A percentile compares a stretch with the other conserved stretches of the same genome.
These are phyloP conservation scores for Colletotrichum noveboracense DNA, from an alignment of 2,329 filamentous ascomycete species.

Conservation along the genomic window DNA sequence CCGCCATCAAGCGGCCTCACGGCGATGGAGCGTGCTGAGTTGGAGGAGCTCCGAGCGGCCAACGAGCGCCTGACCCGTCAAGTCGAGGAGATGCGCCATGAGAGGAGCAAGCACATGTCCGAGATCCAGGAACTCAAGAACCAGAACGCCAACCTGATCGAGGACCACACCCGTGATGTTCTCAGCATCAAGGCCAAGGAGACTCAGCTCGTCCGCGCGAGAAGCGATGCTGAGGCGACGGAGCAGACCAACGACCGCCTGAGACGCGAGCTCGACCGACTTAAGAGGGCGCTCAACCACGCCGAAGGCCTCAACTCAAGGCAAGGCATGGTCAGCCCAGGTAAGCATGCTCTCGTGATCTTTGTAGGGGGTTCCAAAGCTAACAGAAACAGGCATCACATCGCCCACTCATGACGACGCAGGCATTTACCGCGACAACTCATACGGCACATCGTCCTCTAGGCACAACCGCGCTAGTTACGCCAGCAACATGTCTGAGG, in stretches of 20 bases:
- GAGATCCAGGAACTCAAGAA: constrained; percentile 95
- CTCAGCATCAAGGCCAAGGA: constrained; percentile 98
- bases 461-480: constrained; percentile 64
- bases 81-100: constrained; percentile 81
- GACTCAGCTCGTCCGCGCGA: constrained; percentile 90
- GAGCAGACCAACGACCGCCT: constrained; percentile 86
- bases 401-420: constrained; percentile 64
- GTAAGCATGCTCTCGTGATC: not conserved
- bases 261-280: constrained; percentile 85
- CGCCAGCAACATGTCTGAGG: constrained; percentile 71
- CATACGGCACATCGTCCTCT: constrained; percentile 33
- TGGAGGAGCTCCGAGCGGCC: constrained; percentile 85
- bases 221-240: constrained; percentile 87
- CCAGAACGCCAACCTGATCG: constrained; percentile 94
- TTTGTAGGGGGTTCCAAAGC: not conserved
- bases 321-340: constrained; percentile 31
- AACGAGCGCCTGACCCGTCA: constrained; percentile 79
- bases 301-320: constrained; percentile 55
- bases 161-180: constrained; percentile 95
- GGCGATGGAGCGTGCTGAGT: constrained; percentile 85
- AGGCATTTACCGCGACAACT: constrained; percentile 61
- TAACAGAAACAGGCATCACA: constrained; percentile 39
- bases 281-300: constrained; percentile 83
- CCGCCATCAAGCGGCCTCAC: constrained; percentile 70
- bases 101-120: constrained; percentile 80